Conservation (phyloP, 2,329 filamentous ascomycete species). For the Paracoccidioides lutzii region DNA sequence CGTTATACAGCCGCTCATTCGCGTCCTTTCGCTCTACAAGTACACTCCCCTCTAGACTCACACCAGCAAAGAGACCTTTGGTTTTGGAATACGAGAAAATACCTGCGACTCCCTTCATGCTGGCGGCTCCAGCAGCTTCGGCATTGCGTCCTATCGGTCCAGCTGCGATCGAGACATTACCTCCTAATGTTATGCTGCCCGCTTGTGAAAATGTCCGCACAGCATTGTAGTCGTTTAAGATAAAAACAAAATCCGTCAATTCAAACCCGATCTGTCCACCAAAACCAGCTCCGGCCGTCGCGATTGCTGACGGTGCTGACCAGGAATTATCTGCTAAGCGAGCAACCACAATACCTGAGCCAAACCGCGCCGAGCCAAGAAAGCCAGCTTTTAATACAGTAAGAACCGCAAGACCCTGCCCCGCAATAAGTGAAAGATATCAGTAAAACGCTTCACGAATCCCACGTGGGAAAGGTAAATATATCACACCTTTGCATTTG, state of each 20-base stretch:
- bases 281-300: constrained; percentile 37
- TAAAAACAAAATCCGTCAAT: constrained; percentile 71
- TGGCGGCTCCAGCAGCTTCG: constrained; percentile 88
- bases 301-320: constrained; percentile 39
- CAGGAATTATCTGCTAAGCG: constrained; percentile 36
- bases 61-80: constrained; percentile 90
- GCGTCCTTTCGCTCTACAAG: constrained; percentile 92
- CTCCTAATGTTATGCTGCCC: constrained; percentile 81
- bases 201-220: constrained; percentile 90
- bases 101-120: constrained; percentile 73
- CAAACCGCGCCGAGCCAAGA: constrained; percentile 38
- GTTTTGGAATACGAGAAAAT: constrained; percentile 98
- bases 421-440: background rate
- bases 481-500: constrained; percentile 64
- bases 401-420: constrained; percentile 36
- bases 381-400: constrained; percentile 40
- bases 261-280: constrained; percentile 41
- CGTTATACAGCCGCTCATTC: constrained; percentile 90
- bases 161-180: constrained; percentile 90
- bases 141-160: constrained; percentile 90
- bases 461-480: background rate
- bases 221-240: constrained; percentile 79
- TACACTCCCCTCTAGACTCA: constrained; percentile 83
- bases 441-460: background rate
- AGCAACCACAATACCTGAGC: constrained; percentile 38